These are phyloP conservation scores for Fraxinus baroniana DNA, from an alignment of 305 asterid species.

Conservation along the genomic window DNA sequence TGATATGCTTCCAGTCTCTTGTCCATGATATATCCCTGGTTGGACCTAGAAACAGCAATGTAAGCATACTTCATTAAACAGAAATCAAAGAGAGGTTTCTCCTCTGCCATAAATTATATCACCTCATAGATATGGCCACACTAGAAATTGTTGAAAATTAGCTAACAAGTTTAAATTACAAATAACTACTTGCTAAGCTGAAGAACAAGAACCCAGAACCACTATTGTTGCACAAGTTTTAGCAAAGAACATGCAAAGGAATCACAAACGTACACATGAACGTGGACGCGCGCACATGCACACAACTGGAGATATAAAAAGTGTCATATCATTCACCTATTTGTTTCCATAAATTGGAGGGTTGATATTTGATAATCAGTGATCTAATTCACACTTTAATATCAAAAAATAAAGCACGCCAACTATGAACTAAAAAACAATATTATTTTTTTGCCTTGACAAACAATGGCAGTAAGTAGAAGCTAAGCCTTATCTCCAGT, in stretches of 20 bases:
- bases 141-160: not conserved
- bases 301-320: not conserved
- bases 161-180: not conserved
- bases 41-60: conserved; percentile 93
- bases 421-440: not conserved
- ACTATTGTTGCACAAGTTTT: not conserved
- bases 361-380: not conserved
- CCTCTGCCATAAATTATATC: not conserved
- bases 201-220: not conserved
- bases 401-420: not conserved
- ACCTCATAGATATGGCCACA: not conserved
- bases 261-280: not conserved
- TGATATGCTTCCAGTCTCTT: conserved; percentile 65
- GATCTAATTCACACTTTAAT: not conserved
- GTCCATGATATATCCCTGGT: conserved; percentile 80
- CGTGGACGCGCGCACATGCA: not conserved
- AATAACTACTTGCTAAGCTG: not conserved
- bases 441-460: not conserved
- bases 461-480: not conserved
- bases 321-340: not conserved
- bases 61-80: conserved; percentile 17
- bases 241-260: not conserved
- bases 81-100: not conserved
- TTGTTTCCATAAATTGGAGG: not conserved
- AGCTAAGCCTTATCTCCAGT: not conserved